A percentile compares a stretch with the other conserved stretches of the same genome.
phyloP scores from a whole-genome alignment of 2,329 filamentous ascomycete species.

The Hymenoscyphus occultus region DNA sequence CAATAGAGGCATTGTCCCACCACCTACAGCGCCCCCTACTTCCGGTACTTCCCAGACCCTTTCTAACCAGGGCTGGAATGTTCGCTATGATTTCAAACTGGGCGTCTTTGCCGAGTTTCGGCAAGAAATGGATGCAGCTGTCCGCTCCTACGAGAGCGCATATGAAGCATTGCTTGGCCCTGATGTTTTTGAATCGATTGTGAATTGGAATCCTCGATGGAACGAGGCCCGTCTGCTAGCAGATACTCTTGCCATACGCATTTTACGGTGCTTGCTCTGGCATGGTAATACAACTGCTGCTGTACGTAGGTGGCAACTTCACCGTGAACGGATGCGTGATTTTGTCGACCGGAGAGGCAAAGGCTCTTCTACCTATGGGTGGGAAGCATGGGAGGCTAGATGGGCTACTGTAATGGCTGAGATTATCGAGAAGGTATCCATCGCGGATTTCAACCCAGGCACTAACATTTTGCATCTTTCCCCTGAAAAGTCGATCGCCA shows the following conservation, averaged over 20 bases:
- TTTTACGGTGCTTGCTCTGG: conserved; percentile 80
- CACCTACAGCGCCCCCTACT: conserved; percentile 79
- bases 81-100: conserved; percentile 92
- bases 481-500: conserved; percentile 54
- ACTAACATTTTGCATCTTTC: conserved; percentile 48
- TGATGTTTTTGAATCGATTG: conserved; percentile 84
- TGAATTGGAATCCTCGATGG: conserved; percentile 86
- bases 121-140: conserved; percentile 84
- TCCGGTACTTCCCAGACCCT: conserved; percentile 81
- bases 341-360: conserved; percentile 80
- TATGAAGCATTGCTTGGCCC: conserved; percentile 79
- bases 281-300: conserved; percentile 74
- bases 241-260: conserved; percentile 76
- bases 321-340: conserved; percentile 70
- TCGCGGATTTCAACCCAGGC: conserved; percentile 48
- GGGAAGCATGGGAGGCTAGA: conserved; percentile 88
- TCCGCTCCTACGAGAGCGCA: conserved; percentile 81
- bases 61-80: conserved; percentile 85
- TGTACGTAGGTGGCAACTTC: conserved; percentile 74
- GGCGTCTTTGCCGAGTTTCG: conserved; percentile 89
- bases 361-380: conserved; percentile 85
- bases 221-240: conserved; percentile 88
- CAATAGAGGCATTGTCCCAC: conserved; percentile 71
- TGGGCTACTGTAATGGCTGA: conserved; percentile 63
- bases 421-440: conserved; percentile 52